A percentile compares a stretch with the other conserved stretches of the same genome.
These are phyloP conservation scores for Leptodontidium sp. DNA, from an alignment of 2,329 filamentous ascomycete genomes.

Conservation along the genomic window DNA sequence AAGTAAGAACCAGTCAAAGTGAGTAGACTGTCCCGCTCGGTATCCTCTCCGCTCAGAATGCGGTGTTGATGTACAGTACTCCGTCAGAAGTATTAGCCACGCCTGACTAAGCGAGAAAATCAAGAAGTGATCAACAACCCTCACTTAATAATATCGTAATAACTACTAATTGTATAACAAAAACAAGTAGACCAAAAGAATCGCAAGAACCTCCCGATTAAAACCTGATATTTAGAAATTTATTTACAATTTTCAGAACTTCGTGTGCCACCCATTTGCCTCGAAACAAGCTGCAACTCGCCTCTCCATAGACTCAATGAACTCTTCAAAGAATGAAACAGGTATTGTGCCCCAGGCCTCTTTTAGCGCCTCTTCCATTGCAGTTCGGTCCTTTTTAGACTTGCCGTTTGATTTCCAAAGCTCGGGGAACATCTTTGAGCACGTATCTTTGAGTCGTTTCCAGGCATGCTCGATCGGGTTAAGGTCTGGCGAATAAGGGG, in stretches of 20 bases:
- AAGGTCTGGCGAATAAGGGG: neutral
- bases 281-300: neutral
- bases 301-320: neutral
- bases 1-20: no score
- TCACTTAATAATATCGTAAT: conserved; percentile 14
- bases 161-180: neutral
- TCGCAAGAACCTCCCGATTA: neutral
- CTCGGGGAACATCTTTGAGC: neutral
- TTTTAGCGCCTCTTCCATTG: neutral
- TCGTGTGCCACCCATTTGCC: neutral
- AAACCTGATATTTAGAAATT: neutral
- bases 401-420: neutral
- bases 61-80: neutral
- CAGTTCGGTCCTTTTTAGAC: neutral
- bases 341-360: neutral
- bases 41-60: no score
- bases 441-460: neutral
- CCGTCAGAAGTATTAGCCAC: neutral
- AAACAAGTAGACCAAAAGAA: neutral
- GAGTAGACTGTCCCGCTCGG: no score
- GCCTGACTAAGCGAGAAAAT: neutral
- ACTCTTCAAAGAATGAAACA: neutral
- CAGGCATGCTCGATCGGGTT: neutral
- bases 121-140: neutral
- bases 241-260: neutral